Percentiles rank a stretch among this genome's conserved stretches.
Conservation (phyloP, 2,329 filamentous ascomycete species). For the Ascosphaera acerosa region DNA sequence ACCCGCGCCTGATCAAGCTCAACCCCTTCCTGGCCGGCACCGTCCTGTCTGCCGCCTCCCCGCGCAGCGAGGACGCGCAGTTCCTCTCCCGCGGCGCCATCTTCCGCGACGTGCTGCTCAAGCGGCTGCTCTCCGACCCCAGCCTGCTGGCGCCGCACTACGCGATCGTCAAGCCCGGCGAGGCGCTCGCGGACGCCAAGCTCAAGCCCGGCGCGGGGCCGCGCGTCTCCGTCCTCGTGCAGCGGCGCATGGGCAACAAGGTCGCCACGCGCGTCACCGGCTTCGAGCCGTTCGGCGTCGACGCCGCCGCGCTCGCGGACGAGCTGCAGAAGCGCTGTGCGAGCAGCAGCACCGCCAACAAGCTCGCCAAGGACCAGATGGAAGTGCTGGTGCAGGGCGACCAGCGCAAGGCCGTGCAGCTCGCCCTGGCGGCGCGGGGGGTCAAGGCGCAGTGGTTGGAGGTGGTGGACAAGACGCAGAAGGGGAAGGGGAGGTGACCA, state of each 20-base stretch:
- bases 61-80: conserved; percentile 24
- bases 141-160: conserved; percentile 29
- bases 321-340: conserved; percentile 42
- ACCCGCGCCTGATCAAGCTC: conserved; percentile 35
- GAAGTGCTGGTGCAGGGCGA: conserved; percentile 44
- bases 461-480: conserved; percentile 41
- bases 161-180: conserved; percentile 24
- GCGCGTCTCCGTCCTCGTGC: conserved; percentile 32
- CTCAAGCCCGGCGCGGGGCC: conserved; percentile 35
- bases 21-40: conserved; percentile 37
- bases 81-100: conserved; percentile 31
- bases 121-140: conserved; percentile 28
- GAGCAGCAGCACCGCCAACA: conserved; percentile 38
- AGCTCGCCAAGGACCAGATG: conserved; percentile 34
- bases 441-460: conserved; percentile 34
- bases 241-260: conserved; percentile 41
- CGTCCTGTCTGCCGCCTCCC: conserved; percentile 28
- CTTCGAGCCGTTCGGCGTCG: conserved; percentile 35
- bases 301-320: conserved; percentile 33
- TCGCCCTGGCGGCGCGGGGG: conserved; percentile 32
- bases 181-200: conserved; percentile 23
- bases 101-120: conserved; percentile 33
- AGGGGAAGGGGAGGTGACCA: too few species aligned
- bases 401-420: conserved; percentile 34
- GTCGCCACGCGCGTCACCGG: conserved; percentile 37